Evolutionary conservation across 257 asterid species (phyloP).

Genomic region (Gynochthodes officinalis): DNA sequence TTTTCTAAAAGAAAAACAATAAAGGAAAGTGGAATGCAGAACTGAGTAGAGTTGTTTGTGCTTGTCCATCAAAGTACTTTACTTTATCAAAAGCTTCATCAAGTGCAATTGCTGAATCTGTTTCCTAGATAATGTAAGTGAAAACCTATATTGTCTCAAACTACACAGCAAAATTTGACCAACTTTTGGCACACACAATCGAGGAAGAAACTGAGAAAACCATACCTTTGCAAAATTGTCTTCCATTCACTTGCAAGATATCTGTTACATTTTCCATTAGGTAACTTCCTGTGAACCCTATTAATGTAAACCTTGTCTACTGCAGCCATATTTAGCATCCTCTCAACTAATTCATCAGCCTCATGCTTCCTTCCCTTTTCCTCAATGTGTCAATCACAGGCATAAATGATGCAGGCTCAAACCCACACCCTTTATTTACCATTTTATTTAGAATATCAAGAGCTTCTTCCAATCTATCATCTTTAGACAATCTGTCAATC

Average conservation of each 20-base stretch:
- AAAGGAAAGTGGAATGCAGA: background rate
- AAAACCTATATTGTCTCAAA: background rate
- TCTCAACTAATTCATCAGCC: constrained; percentile 64
- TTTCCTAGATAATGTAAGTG: background rate
- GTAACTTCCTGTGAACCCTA: constrained; percentile 16
- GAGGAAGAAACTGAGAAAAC: constrained; percentile 9
- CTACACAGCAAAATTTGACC: background rate
- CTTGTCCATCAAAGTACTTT: background rate
- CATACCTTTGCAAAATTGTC: constrained; percentile 65
- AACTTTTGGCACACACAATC: constrained; percentile 6
- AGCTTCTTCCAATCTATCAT: constrained; percentile 52
- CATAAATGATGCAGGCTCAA: constrained; percentile 80
- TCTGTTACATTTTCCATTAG: constrained; percentile 30
- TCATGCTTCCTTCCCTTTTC: constrained; percentile 49
- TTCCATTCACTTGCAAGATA: constrained; percentile 53
- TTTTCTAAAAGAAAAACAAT: background rate
- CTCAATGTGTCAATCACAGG: constrained; percentile 70
- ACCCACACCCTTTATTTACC: constrained; percentile 56
- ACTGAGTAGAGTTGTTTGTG: background rate
- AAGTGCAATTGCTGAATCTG: background rate
- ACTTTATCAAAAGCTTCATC: background rate
- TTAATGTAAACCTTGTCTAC: constrained; percentile 34
- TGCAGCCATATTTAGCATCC: constrained; percentile 64
- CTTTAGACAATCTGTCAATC: constrained; percentile 45
- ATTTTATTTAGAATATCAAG: constrained; percentile 52